Base-by-base conservation (phyloP, 257 asterid genomes). In the Ocimum tenuiflorum region DNA sequence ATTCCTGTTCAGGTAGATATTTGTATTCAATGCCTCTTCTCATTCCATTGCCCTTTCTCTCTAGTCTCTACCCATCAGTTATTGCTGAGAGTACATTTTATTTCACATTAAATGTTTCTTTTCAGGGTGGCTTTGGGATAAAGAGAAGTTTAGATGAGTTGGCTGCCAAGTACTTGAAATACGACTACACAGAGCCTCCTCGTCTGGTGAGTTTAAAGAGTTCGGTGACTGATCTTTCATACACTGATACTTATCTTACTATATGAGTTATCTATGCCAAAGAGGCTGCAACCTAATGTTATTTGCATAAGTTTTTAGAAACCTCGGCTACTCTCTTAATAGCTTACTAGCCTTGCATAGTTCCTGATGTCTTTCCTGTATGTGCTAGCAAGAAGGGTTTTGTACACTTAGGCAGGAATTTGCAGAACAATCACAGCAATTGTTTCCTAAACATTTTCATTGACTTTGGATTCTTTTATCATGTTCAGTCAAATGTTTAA, bases 91-190 rank as follows among this genome's bases (percentile, higher is more conserved):
- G 36, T 67, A 58, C 14, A 49, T 10, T 50, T 49, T 42, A 9
- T 20, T 53, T 67, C 52, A 72, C 56, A 60, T 15, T 23, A 33
- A 52, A 17, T 63, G 17, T 57, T 58, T 68, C 15, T 56, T 65
- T 67, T 78, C 80, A 90, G 99, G 95, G 99, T 64, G 97, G 97
- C 22, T 65, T 86, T 74, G 96, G 99, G 71, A 82, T 90, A 65
- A 85, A 59, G 68, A 80, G 86, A 77, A 90, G 99, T 81, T 79
- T 90, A 78, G 97, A 94, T 73, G 94, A 78, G 70, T 77, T 90
- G 79, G 95, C 96, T 78, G 86, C 96, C 68, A 80, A 82, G 76
- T 94, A 94, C 77, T 71, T 94, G 87, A 86, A 74, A 78, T 82
- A 80, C 8, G 85, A 85, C 58, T 69, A 61, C 74, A 63, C 65